Percentiles rank a stretch among this genome's conserved stretches.
phyloP scores from a whole-genome alignment of 495 filamentous ascomycete species.

The Pseudomonodictys pantanalensis region DNA sequence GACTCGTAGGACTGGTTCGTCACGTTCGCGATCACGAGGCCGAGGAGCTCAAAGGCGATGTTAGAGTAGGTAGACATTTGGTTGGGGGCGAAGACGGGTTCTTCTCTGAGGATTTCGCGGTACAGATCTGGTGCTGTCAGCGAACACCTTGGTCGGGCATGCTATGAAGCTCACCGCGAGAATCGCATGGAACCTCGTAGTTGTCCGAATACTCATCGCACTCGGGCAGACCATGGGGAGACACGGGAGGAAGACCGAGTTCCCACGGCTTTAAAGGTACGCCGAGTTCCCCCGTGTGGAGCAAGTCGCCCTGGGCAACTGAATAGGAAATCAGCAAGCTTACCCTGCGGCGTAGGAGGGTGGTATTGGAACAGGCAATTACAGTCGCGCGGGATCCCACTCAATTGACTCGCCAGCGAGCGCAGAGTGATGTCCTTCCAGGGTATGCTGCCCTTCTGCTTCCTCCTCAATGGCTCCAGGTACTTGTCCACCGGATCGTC shows the following conservation, averaged over 20 bases:
- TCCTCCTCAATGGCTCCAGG: conserved; percentile 30
- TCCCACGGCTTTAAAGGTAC: conserved; percentile 1
- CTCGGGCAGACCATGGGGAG: conserved; percentile 23
- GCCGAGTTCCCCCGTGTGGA: background rate
- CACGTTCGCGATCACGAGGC: conserved; percentile 37
- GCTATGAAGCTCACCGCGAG: background rate
- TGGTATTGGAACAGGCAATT: background rate
- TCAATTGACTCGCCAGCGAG: conserved; percentile 39
- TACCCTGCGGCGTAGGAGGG: background rate
- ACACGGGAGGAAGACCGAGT: conserved; percentile 36
- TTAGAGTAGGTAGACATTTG: conserved; percentile 41
- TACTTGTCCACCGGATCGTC: conserved; percentile 38
- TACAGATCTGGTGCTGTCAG: conserved; percentile 23
- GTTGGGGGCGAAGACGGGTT: conserved; percentile 40
- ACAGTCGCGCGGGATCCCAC: conserved; percentile 40
- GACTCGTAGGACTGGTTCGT: conserved; percentile 33
- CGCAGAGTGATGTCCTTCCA: conserved; percentile 43
- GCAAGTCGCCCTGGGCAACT: conserved; percentile 33
- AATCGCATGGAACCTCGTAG: conserved; percentile 9
- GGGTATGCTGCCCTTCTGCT: conserved; percentile 31
- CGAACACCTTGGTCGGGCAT: background rate
- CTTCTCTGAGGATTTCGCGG: conserved; percentile 9
- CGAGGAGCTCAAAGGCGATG: conserved; percentile 37
- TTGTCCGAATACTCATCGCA: conserved; percentile 34
- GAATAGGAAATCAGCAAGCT: conserved; percentile 4